Conservation (phyloP, 495 filamentous ascomycete species). For the Aspergillus avenaceus region DNA sequence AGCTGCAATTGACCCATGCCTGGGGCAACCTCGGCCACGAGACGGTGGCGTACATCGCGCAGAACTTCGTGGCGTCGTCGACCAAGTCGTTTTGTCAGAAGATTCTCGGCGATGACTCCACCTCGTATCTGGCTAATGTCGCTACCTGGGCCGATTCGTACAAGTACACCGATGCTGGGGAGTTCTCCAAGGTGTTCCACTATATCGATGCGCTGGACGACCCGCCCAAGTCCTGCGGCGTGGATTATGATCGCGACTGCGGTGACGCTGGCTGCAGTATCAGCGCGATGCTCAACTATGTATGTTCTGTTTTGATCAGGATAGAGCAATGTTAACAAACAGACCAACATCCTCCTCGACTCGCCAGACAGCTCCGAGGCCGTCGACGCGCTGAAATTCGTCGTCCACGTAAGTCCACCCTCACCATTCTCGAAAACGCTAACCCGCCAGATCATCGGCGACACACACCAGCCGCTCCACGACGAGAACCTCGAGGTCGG, state of each 20-base stretch:
- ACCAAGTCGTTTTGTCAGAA: conserved; percentile 42
- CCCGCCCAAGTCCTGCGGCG: conserved; percentile 53
- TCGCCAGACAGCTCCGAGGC: conserved; percentile 18
- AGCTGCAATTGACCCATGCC: conserved; percentile 15
- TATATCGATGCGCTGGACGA: conserved; percentile 63
- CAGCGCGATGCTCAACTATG: conserved; percentile 59
- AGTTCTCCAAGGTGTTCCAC: conserved; percentile 42
- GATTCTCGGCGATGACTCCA: conserved; percentile 44
- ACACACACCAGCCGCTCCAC: conserved; percentile 63
- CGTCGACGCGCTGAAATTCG: conserved; percentile 42
- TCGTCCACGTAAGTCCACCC: conserved; percentile 53
- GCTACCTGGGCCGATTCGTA: conserved; percentile 62
- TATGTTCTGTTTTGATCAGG: background rate
- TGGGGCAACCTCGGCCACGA: conserved; percentile 56
- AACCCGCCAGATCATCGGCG: conserved; percentile 58
- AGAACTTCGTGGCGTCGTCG: conserved; percentile 40
- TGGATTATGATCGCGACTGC: conserved; percentile 57
- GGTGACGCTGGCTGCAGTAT: conserved; percentile 53
- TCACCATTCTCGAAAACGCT: too few relatives aligned
- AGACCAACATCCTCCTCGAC: conserved; percentile 30
- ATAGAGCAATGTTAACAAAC: background rate
- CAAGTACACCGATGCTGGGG: conserved; percentile 48
- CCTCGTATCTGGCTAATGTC: conserved; percentile 53
- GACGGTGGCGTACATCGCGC: conserved; percentile 52
- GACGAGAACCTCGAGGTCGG: conserved; percentile 53